phyloP scores from a whole-genome alignment of 768 basidiomycete genomes.

The Mycena galopus region DNA sequence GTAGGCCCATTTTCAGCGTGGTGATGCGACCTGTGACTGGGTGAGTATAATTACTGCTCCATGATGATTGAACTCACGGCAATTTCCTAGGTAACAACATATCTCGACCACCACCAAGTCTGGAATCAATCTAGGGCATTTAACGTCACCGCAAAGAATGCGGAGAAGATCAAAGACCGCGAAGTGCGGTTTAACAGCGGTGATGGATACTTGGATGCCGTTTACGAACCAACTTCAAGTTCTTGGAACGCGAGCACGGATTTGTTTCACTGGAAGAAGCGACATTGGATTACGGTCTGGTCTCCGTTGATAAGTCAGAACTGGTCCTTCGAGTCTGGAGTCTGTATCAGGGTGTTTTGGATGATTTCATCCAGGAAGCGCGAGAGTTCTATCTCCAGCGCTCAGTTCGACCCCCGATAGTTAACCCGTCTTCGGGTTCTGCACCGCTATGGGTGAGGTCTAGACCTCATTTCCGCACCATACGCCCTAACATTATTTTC shows the following conservation, averaged over 20 bases:
- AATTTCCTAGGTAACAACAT: not conserved
- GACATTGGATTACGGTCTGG: constrained; percentile 17
- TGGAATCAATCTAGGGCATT: constrained; percentile 6
- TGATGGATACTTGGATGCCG: constrained; percentile 23
- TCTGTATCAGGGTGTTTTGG: constrained; percentile 1
- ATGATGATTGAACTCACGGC: not conserved
- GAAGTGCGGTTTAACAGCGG: constrained; percentile 9
- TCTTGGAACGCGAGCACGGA: not conserved
- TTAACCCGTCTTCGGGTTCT: too few relatives aligned
- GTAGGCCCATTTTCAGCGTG: constrained; percentile 5
- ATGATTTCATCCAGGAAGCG: constrained; percentile 17
- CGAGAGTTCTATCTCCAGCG: constrained; percentile 17
- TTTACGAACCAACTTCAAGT: not conserved
- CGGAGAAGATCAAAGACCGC: constrained; percentile 6
- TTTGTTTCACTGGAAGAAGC: constrained; percentile 13
- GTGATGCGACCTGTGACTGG: not conserved
- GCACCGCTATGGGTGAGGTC: not conserved
- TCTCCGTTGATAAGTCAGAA: not conserved
- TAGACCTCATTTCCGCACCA: too few relatives aligned
- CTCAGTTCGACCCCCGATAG: not conserved
- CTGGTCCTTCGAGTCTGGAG: constrained; percentile 16
- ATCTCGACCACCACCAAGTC: constrained; percentile 11
- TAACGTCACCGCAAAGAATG: not conserved
- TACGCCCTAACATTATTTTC: not conserved
- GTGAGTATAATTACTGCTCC: not conserved